These are phyloP conservation scores for Oropetium thomaeum DNA, from an alignment of 176 grass and related monocot species.

Conservation along the genomic window DNA sequence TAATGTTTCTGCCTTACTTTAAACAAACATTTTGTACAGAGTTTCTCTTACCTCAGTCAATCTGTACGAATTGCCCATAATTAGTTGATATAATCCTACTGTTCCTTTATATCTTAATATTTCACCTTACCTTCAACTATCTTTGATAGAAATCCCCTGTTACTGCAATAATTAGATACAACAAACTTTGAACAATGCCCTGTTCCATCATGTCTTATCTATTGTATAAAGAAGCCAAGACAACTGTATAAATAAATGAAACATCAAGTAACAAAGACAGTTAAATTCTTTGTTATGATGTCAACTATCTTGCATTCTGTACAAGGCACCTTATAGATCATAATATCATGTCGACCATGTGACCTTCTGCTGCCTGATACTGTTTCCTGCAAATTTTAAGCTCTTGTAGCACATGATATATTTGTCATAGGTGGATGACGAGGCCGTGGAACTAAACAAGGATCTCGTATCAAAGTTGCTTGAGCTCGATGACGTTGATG, in stretches of 20 bases:
- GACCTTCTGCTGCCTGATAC: neutral
- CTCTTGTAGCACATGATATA: neutral
- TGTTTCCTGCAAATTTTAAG: neutral
- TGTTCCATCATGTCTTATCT: no score
- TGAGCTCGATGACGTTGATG: slow-evolving; percentile 97
- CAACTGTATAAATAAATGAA: neutral
- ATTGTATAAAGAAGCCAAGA: neutral
- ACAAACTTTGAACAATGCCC: no score
- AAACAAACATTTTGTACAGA: neutral
- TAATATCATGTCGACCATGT: neutral
- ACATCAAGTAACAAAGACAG: neutral
- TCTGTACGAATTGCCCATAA: no score
- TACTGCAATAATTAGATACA: no score
- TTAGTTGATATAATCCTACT: no score
- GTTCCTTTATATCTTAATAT: no score
- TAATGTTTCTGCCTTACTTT: slow-evolving; percentile 1
- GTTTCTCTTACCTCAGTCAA: no score
- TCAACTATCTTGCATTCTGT: neutral
- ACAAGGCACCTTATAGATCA: neutral
- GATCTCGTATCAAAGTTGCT: slow-evolving; percentile 79
- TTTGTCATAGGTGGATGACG: slow-evolving; percentile 64
- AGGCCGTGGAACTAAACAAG: slow-evolving; percentile 95
- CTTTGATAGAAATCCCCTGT: no score
- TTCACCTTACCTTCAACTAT: no score
- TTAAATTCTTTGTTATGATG: neutral